Conservation (phyloP, 768 basidiomycete species). For the Amanita phalloides region DNA sequence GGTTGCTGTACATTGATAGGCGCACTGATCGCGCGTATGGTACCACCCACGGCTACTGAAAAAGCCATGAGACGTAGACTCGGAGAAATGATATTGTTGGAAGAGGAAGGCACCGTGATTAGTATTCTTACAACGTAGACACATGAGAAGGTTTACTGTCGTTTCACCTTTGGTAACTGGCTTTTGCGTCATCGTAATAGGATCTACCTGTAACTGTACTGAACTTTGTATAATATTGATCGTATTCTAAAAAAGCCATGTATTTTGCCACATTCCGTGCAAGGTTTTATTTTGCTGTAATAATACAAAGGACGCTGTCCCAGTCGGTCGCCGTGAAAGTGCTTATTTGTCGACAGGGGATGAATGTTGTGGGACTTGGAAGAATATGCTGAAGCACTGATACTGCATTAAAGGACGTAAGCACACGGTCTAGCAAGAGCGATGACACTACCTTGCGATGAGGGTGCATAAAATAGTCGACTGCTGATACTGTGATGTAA, state of each 20-base stretch:
- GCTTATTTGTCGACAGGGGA: slow-evolving; percentile 45
- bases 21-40: slow-evolving; percentile 67
- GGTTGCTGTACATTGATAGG: slow-evolving; percentile 81
- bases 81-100: slow-evolving; percentile 68
- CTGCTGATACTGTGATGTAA: not conserved
- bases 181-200: slow-evolving; percentile 5
- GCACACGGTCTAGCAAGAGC: not conserved
- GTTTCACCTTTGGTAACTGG: slow-evolving; percentile 5
- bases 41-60: slow-evolving; percentile 86
- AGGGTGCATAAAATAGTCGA: not conserved
- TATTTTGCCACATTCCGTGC: not conserved
- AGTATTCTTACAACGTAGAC: not conserved
- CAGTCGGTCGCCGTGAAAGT: slow-evolving; percentile 32
- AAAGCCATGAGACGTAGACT: slow-evolving; percentile 79
- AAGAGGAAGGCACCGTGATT: slow-evolving; percentile 33
- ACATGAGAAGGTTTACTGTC: slow-evolving; percentile 1
- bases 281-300: slow-evolving; percentile 12
- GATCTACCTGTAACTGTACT: slow-evolving; percentile 3
- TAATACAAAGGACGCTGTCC: slow-evolving; percentile 45
- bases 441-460: not conserved
- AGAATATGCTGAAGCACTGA: not conserved
- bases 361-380: slow-evolving; percentile 25
- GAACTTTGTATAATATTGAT: not conserved
- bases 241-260: not conserved
- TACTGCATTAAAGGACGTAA: not conserved